phyloP scores from a whole-genome alignment of 305 asterid species.

The Solanum aculeatissimum region DNA sequence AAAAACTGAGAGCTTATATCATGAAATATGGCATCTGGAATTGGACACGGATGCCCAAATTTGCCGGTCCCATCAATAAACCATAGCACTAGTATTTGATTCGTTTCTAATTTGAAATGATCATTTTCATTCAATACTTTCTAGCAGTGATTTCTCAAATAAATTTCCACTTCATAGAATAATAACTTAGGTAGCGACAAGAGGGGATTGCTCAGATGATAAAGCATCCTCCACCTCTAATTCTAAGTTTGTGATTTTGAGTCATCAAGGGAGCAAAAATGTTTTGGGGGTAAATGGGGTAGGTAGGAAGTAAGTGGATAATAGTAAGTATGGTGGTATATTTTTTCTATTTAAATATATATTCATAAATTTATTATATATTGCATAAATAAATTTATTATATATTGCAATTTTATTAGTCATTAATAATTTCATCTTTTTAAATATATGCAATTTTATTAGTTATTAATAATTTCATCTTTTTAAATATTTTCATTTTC shows the following conservation, averaged over 20 bases:
- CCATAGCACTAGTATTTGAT: background rate
- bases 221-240: background rate
- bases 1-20: background rate
- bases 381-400: too few relatives aligned
- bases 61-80: background rate
- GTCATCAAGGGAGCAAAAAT: background rate
- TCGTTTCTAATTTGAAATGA: background rate
- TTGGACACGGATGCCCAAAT: background rate
- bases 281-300: too few relatives aligned
- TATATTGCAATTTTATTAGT: too few relatives aligned
- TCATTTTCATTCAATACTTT: background rate
- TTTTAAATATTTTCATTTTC: too few relatives aligned
- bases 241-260: background rate
- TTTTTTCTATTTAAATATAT: too few relatives aligned
- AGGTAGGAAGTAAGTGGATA: too few relatives aligned
- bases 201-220: background rate
- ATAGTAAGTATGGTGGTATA: too few relatives aligned
- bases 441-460: too few relatives aligned
- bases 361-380: too few relatives aligned
- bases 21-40: constrained; percentile 1
- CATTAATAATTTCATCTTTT: too few relatives aligned
- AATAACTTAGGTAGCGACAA: background rate
- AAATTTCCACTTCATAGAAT: background rate
- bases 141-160: background rate
- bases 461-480: too few relatives aligned